These are phyloP conservation scores for Dipteronia dyeriana DNA, from an alignment of 345 rosid species.

Conservation along the genomic window DNA sequence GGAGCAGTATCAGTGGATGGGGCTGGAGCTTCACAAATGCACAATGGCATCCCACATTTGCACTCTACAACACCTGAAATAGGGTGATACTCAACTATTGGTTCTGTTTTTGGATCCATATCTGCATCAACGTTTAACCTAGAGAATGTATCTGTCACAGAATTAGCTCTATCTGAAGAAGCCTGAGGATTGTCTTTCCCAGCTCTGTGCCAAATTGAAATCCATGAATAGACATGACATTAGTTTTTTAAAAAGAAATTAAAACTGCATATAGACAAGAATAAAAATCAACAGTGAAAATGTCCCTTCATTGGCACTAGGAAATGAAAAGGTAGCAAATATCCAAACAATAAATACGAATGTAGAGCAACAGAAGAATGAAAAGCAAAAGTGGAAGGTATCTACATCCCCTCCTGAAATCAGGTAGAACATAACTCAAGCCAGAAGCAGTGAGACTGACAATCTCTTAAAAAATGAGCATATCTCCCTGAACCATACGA, in stretches of 20 bases:
- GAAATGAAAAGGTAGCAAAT: neutral
- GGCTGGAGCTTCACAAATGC: slow-evolving; percentile 75
- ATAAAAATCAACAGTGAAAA: neutral
- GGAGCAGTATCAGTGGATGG: slow-evolving; percentile 33
- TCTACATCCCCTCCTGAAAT: neutral
- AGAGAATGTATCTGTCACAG: slow-evolving; percentile 47
- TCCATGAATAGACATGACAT: slow-evolving; percentile 1
- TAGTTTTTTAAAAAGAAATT: neutral
- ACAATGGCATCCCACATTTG: slow-evolving; percentile 97
- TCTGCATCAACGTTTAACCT: slow-evolving; percentile 54
- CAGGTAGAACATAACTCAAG: neutral
- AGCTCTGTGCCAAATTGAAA: slow-evolving; percentile 42
- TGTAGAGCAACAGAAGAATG: neutral
- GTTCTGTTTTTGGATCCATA: slow-evolving; percentile 32
- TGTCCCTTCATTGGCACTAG: neutral
- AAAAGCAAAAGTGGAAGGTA: neutral
- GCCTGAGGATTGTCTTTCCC: slow-evolving; percentile 34
- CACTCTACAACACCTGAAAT: slow-evolving; percentile 47
- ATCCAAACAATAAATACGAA: neutral
- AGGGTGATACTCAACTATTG: slow-evolving; percentile 32
- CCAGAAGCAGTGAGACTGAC: neutral
- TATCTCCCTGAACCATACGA: neutral
- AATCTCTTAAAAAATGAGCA: neutral
- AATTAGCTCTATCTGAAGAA: slow-evolving; percentile 42
- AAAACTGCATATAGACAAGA: neutral